These are phyloP conservation scores for Verticillium nubilum DNA, from an alignment of 2,329 filamentous ascomycete genomes.

Conservation along the genomic window DNA sequence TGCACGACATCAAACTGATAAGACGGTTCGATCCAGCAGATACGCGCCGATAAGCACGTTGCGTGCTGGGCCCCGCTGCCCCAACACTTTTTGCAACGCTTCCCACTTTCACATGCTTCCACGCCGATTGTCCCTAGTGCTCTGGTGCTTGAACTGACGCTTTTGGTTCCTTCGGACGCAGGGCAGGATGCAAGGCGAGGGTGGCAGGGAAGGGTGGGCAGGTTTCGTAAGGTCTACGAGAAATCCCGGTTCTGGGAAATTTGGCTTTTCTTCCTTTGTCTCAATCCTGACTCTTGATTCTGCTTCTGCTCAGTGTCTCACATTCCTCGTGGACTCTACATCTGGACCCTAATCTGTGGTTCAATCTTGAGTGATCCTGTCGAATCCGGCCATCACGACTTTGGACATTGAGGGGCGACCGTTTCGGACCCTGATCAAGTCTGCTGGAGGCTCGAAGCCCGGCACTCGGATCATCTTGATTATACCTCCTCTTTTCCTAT, in stretches of 20 bases:
- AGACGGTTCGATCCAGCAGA: not conserved
- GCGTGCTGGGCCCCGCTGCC: not conserved
- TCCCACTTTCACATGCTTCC: constrained; percentile 1
- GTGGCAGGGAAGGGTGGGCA: constrained; percentile 1
- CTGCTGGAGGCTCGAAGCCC: not conserved
- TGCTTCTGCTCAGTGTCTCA: not conserved
- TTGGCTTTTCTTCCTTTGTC: not conserved
- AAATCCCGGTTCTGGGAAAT: not conserved
- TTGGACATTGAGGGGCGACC: not conserved
- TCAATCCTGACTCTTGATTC: not conserved
- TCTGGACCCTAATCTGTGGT: not conserved
- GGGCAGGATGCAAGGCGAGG: constrained; percentile 1
- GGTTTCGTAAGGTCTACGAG: constrained; percentile 1
- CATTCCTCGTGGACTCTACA: not conserved
- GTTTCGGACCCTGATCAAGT: not conserved
- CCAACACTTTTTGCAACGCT: not conserved
- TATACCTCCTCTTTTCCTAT: not conserved
- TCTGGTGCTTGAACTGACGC: not conserved
- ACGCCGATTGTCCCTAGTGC: not conserved
- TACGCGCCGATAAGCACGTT: not conserved
- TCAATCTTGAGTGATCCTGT: not conserved
- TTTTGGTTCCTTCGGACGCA: not conserved
- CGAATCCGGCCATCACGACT: not conserved
- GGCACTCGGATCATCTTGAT: not conserved
- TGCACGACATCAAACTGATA: not conserved